Evolutionary conservation across 768 basidiomycete genomes (phyloP).

Genomic region (Amanita fuliginea): DNA sequence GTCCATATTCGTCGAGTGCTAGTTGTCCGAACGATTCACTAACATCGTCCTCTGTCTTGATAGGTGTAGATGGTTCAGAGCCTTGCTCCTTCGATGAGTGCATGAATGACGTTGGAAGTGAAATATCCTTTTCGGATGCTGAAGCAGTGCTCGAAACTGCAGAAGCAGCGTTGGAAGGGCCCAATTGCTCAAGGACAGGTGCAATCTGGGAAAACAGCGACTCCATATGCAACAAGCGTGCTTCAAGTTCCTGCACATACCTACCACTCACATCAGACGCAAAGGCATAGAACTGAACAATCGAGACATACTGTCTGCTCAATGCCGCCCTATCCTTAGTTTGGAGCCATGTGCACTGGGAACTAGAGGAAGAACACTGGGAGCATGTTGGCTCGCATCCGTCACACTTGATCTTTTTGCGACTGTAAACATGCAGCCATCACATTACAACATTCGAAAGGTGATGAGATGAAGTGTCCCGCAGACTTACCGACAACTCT

Average conservation of each 20-base stretch:
- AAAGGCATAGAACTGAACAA: constrained; percentile 1
- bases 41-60: constrained; percentile 64
- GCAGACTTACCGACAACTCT: constrained; percentile 67
- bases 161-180: constrained; percentile 34
- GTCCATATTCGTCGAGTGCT: constrained; percentile 81
- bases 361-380: constrained; percentile 64
- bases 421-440: constrained; percentile 28
- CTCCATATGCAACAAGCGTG: constrained; percentile 81
- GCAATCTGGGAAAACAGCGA: constrained; percentile 74
- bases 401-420: constrained; percentile 93
- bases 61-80: constrained; percentile 28
- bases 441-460: constrained; percentile 5
- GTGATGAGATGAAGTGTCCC: constrained; percentile 9
- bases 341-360: constrained; percentile 82
- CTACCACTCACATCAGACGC: constrained; percentile 24
- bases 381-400: constrained; percentile 80
- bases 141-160: constrained; percentile 22
- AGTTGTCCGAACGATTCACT: constrained; percentile 81
- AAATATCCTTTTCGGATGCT: constrained; percentile 25
- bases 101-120: constrained; percentile 19
- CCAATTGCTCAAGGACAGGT: constrained; percentile 66
- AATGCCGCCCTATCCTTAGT: constrained; percentile 86
- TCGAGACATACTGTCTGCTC: constrained; percentile 68
- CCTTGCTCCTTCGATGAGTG: constrained; percentile 24
- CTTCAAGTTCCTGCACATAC: constrained; percentile 88